Evolutionary conservation across 2,329 filamentous ascomycete species (phyloP).

Genomic region (Myriosclerotinia curreyana): DNA sequence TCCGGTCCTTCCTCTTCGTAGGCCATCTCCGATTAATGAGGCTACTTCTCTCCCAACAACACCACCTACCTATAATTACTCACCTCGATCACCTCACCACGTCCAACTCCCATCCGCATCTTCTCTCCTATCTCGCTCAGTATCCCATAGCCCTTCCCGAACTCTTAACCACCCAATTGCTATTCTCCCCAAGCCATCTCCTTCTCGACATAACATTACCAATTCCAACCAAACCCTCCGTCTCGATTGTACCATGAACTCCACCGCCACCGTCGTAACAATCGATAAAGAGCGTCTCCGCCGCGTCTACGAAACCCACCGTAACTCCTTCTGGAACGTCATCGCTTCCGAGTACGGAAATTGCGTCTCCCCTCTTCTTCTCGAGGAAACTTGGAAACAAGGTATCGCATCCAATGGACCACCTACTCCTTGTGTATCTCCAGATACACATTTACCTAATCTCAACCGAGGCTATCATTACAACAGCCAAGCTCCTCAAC

Average conservation of each 20-base stretch:
- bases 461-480: slow-evolving; percentile 16
- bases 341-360: slow-evolving; percentile 70
- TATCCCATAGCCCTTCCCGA: slow-evolving; percentile 50
- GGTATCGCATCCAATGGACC: slow-evolving; percentile 40
- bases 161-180: slow-evolving; percentile 49
- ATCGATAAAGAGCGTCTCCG: slow-evolving; percentile 63
- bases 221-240: slow-evolving; percentile 47
- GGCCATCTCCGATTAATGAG: slow-evolving; percentile 52
- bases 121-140: slow-evolving; percentile 49
- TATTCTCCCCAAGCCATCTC: slow-evolving; percentile 63
- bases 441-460: slow-evolving; percentile 31
- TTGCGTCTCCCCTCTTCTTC: slow-evolving; percentile 57
- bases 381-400: slow-evolving; percentile 65
- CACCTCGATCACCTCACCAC: slow-evolving; percentile 37
- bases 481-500: slow-evolving; percentile 49
- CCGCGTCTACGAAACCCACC: slow-evolving; percentile 67
- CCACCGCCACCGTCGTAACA: slow-evolving; percentile 40
- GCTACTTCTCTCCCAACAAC: slow-evolving; percentile 28
- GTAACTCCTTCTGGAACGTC: slow-evolving; percentile 68
- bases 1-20: slow-evolving; percentile 47
- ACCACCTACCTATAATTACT: slow-evolving; percentile 43
- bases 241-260: slow-evolving; percentile 55
- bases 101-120: slow-evolving; percentile 46
- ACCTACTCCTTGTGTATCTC: slow-evolving; percentile 39
- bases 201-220: slow-evolving; percentile 46